Percentiles rank a stretch among this genome's conserved stretches.
Evolutionary conservation across 106 monocot genomes (phyloP).

Genomic region (Triglochin maritima): DNA sequence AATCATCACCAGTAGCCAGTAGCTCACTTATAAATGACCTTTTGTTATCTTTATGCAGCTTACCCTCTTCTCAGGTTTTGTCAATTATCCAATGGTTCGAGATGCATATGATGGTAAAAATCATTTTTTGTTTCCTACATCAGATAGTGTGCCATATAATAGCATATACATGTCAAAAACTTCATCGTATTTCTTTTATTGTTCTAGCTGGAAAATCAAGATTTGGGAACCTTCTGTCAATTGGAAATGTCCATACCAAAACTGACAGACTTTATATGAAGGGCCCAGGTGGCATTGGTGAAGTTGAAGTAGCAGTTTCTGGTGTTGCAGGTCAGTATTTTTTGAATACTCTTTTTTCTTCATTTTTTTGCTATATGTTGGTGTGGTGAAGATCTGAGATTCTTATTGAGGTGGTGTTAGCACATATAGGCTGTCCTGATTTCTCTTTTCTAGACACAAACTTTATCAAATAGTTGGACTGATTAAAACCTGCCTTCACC

Average conservation of each 20-base stretch:
- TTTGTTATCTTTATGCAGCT: constrained; percentile 30
- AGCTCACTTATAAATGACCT: no score
- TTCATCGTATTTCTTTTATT: neutral
- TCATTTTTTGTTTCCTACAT: neutral
- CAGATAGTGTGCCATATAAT: neutral
- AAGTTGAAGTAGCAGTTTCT: constrained; percentile 98
- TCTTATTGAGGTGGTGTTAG: no score
- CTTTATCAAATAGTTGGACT: no score
- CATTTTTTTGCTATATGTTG: neutral
- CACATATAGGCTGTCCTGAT: no score
- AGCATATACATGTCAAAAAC: neutral
- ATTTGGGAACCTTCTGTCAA: constrained; percentile 61
- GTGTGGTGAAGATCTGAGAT: neutral
- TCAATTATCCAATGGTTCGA: constrained; percentile 82
- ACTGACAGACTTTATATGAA: constrained; percentile 78
- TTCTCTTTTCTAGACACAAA: no score
- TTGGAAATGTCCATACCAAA: constrained; percentile 37
- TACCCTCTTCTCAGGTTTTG: constrained; percentile 98
- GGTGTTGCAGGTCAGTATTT: constrained; percentile 58
- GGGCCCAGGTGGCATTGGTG: constrained; percentile 88
- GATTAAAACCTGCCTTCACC: no score
- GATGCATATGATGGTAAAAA: constrained; percentile 78
- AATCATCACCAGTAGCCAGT: no score
- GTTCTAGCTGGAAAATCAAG: constrained; percentile 67
- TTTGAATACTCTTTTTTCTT: neutral